Evolutionary conservation across 2,329 filamentous ascomycete species (phyloP).

Genomic region (Fonsecaea multimorphosa): DNA sequence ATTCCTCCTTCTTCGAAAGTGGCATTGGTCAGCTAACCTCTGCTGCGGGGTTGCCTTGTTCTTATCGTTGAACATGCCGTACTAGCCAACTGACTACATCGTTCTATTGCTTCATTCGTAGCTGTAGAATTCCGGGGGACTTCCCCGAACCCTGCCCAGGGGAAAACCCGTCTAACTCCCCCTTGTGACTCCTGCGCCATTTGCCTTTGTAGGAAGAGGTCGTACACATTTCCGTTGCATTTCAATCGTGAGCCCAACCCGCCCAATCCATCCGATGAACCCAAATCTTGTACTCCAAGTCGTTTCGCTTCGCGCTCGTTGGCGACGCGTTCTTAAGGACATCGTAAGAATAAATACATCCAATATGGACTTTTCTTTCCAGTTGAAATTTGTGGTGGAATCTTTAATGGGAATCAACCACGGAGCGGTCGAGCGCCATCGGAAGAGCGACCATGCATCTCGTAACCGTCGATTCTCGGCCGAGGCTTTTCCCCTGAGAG

Average conservation of each 20-base stretch:
- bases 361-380: neutral
- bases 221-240: conserved; percentile 7
- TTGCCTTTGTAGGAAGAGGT: neutral
- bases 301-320: neutral
- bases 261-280: neutral
- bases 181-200: neutral
- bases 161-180: too few relatives aligned
- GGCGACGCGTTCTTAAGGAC: neutral
- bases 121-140: neutral
- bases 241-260: conserved; percentile 1
- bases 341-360: neutral
- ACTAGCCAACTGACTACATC: too few relatives aligned
- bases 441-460: conserved; percentile 30
- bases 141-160: neutral
- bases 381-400: neutral
- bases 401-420: neutral
- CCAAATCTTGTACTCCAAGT: neutral
- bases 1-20: too few relatives aligned
- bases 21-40: too few relatives aligned
- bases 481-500: conserved; percentile 34
- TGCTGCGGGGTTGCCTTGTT: too few relatives aligned
- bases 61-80: too few relatives aligned
- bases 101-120: too few relatives aligned
- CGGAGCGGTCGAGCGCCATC: neutral
- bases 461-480: conserved; percentile 29